A percentile compares a stretch with the other conserved stretches of the same genome.
phyloP scores from a whole-genome alignment of 2,329 filamentous ascomycete genomes.

The Aspergillus neoniger region DNA sequence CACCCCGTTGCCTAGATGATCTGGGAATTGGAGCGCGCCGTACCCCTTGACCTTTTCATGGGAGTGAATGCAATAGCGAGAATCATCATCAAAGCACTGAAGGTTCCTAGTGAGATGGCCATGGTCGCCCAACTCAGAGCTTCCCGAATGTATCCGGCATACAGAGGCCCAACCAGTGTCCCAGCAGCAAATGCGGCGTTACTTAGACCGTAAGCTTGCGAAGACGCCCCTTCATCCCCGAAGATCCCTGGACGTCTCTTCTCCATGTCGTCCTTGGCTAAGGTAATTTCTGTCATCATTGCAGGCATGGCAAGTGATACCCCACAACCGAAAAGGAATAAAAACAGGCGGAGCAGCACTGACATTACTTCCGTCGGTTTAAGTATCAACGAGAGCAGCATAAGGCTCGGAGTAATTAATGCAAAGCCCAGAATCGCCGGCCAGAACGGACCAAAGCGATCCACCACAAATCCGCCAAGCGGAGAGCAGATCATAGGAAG shows the following conservation, averaged over 20 bases:
- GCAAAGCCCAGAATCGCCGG: slow-evolving; percentile 11
- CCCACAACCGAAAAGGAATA: slow-evolving; percentile 12
- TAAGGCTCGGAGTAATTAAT: slow-evolving; percentile 11
- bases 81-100: neutral
- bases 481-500: neutral
- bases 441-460: slow-evolving; percentile 13
- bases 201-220: slow-evolving; percentile 58
- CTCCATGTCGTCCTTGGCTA: slow-evolving; percentile 42
- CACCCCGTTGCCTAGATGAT: neutral
- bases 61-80: neutral
- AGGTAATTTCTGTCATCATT: slow-evolving; percentile 52
- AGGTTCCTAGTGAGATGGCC: slow-evolving; percentile 22
- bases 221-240: slow-evolving; percentile 52
- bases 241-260: slow-evolving; percentile 49
- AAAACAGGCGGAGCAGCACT: slow-evolving; percentile 9
- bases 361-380: neutral
- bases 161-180: slow-evolving; percentile 51
- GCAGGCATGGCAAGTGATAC: slow-evolving; percentile 62
- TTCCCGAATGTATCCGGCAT: slow-evolving; percentile 49
- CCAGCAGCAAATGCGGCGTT: slow-evolving; percentile 55
- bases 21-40: too few species aligned
- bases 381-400: slow-evolving; percentile 10
- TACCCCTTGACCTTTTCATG: neutral
- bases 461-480: slow-evolving; percentile 14
- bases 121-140: slow-evolving; percentile 54